These are phyloP conservation scores for Pestalotiopsis fici DNA, from an alignment of 2,329 filamentous ascomycete genomes.

Conservation along the genomic window DNA sequence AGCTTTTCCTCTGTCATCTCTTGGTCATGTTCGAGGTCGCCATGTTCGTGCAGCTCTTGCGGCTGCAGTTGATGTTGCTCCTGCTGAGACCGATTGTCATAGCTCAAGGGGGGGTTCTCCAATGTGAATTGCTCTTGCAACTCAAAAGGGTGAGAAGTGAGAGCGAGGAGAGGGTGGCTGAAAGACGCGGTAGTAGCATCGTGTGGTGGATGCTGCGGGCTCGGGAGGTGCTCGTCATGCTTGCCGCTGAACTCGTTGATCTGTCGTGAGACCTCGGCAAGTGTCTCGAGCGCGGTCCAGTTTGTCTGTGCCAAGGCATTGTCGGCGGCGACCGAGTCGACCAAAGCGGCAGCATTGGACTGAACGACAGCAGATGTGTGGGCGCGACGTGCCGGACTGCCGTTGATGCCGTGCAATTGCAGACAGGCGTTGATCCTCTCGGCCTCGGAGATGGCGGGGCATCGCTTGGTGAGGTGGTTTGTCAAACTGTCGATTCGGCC, in stretches of 20 bases:
- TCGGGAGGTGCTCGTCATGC: slow-evolving; percentile 51
- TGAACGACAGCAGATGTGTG: slow-evolving; percentile 1
- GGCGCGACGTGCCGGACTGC: slow-evolving; percentile 33
- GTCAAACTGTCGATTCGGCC: slow-evolving; percentile 83
- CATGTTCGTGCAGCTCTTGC: background rate
- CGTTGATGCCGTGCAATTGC: slow-evolving; percentile 69
- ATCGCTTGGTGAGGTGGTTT: slow-evolving; percentile 83
- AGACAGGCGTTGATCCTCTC: slow-evolving; percentile 77
- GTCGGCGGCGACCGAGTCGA: slow-evolving; percentile 11
- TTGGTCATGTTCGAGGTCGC: background rate
- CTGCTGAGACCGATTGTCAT: slow-evolving; percentile 34
- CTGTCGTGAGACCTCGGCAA: slow-evolving; percentile 85
- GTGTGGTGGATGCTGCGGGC: slow-evolving; percentile 40
- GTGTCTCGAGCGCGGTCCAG: slow-evolving; percentile 81
- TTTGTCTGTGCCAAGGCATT: slow-evolving; percentile 37
- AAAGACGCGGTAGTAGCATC: slow-evolving; percentile 5
- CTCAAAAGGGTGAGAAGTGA: slow-evolving; percentile 30
- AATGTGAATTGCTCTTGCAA: slow-evolving; percentile 61
- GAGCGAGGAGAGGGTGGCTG: slow-evolving; percentile 9
- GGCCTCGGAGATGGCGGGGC: slow-evolving; percentile 72
- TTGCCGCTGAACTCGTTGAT: slow-evolving; percentile 65
- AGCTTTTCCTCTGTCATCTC: slow-evolving; percentile 50
- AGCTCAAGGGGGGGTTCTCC: slow-evolving; percentile 54
- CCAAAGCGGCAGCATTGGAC: background rate
- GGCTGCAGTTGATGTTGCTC: slow-evolving; percentile 6